Evolutionary conservation across 371 early-diverging fungal genomes (phyloP).

Genomic region (Mucor racemosus): DNA sequence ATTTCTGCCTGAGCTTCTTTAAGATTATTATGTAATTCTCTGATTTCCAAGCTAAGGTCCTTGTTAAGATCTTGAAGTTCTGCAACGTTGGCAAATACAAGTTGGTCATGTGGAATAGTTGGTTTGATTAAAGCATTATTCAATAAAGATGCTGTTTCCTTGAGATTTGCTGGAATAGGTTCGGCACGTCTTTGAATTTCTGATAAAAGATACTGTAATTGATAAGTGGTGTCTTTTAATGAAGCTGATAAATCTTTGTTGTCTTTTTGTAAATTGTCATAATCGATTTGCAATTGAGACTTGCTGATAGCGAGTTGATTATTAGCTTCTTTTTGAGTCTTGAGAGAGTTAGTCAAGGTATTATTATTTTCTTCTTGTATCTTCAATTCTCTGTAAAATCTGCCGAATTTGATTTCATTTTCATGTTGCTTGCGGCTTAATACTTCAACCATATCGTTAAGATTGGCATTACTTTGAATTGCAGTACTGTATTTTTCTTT

Average conservation of each 20-base stretch:
- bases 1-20: background rate
- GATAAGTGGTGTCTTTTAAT: slow-evolving; percentile 26
- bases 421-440: slow-evolving; percentile 12
- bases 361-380: background rate
- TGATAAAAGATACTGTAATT: slow-evolving; percentile 20
- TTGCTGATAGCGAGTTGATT: background rate
- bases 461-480: background rate
- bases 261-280: slow-evolving; percentile 4
- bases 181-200: slow-evolving; percentile 18
- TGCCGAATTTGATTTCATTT: background rate
- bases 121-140: background rate
- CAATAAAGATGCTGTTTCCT: background rate
- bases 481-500: background rate
- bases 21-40: background rate
- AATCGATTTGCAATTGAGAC: background rate
- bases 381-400: slow-evolving; percentile 2
- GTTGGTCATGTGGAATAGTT: slow-evolving; percentile 7
- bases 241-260: slow-evolving; percentile 5
- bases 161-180: slow-evolving; percentile 14
- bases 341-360: background rate
- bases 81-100: slow-evolving; percentile 19
- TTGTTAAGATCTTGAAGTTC: slow-evolving; percentile 19
- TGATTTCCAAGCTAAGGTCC: background rate
- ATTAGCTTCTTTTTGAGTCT: background rate
- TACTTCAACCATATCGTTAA: background rate